Conservation (phyloP, 1,139 yeast genomes). For the Candida tetrigidarum region DNA sequence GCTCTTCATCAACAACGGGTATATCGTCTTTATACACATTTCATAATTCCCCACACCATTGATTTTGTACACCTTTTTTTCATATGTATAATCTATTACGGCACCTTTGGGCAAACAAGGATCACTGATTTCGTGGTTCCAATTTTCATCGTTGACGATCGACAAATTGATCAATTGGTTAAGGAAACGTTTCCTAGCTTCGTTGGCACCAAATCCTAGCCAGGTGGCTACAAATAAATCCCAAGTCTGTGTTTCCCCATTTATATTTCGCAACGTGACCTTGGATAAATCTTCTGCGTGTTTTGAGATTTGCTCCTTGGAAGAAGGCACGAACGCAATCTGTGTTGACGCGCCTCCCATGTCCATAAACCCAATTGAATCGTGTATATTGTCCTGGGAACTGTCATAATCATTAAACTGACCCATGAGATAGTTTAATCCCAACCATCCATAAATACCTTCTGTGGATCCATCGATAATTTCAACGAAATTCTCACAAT, state of each 20-base stretch:
- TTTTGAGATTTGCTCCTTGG: conserved; percentile 49
- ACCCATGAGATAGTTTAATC: conserved; percentile 68
- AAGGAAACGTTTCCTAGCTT: conserved; percentile 69
- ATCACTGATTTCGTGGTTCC: conserved; percentile 47
- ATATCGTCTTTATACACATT: conserved; percentile 65
- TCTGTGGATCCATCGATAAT: conserved; percentile 82
- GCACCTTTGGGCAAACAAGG: conserved; percentile 76
- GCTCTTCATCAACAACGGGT: conserved; percentile 70
- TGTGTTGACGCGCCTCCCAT: conserved; percentile 93
- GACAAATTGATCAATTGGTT: conserved; percentile 47
- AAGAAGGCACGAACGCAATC: conserved; percentile 74
- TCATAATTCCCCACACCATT: conserved; percentile 73
- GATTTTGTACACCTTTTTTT: conserved; percentile 51
- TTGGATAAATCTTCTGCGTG: conserved; percentile 68
- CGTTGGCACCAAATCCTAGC: conserved; percentile 87
- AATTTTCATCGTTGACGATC: conserved; percentile 24
- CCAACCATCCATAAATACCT: conserved; percentile 83
- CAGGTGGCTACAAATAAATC: conserved; percentile 79
- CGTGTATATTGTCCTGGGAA: conserved; percentile 31
- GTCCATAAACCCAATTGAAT: conserved; percentile 82
- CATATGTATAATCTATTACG: conserved; percentile 39
- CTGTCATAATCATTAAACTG: conserved; percentile 51
- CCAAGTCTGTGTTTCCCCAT: conserved; percentile 70
- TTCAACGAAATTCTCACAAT: conserved; percentile 65
- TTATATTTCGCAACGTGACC: conserved; percentile 57